Evolutionary conservation across 2,329 filamentous ascomycete genomes (phyloP).

Genomic region (Apiospora hydei): DNA sequence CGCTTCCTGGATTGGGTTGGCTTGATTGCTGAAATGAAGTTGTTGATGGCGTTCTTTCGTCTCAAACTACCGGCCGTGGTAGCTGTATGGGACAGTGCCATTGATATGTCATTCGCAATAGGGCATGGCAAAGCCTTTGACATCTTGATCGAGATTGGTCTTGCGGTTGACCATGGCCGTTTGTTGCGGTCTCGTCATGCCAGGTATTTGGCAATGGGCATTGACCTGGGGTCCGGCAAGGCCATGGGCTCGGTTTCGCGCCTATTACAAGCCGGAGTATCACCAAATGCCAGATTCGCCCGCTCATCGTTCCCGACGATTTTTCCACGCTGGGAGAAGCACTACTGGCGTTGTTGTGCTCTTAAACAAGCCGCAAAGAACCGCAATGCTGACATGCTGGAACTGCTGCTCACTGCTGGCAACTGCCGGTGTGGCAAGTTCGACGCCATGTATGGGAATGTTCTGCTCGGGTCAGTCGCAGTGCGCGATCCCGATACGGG

Average conservation of each 20-base stretch:
- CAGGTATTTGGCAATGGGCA: neutral
- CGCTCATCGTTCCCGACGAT: neutral
- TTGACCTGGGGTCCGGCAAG: neutral
- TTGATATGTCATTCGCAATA: neutral
- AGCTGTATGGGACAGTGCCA: neutral
- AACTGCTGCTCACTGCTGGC: neutral
- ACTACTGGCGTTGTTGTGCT: neutral
- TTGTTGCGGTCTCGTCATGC: neutral
- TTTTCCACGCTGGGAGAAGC: rapidly evolving
- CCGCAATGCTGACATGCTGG: neutral
- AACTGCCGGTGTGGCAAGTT: neutral
- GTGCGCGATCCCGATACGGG: neutral
- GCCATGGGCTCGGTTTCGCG: neutral
- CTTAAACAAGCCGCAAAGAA: slow-evolving; percentile 4
- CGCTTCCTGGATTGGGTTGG: neutral
- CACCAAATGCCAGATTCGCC: neutral
- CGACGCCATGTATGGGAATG: neutral
- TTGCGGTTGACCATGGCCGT: neutral
- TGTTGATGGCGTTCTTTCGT: neutral
- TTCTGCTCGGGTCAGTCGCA: neutral
- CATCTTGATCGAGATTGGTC: neutral
- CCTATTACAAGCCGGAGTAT: neutral
- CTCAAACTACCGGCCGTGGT: neutral
- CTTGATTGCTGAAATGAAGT: neutral
- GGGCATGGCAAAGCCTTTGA: neutral